phyloP scores from a whole-genome alignment of 1,139 yeast genomes.

The Tardiomyces digboiensis region DNA sequence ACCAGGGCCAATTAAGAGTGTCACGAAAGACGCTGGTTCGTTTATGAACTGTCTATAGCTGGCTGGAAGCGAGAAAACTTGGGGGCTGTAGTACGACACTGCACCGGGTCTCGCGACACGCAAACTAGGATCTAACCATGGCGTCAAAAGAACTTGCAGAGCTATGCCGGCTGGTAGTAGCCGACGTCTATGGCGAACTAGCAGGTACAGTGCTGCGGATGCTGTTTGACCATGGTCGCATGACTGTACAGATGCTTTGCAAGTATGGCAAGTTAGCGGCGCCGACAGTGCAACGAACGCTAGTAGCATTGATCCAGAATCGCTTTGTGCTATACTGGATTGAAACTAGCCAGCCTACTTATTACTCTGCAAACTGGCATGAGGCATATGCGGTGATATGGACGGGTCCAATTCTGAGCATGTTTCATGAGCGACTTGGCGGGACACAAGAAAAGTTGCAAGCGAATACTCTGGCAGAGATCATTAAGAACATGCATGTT shows the following conservation, averaged over 20 bases:
- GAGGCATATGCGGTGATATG: constrained; percentile 60
- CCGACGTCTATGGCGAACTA: constrained; percentile 28
- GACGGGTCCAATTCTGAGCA: constrained; percentile 64
- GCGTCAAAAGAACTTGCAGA: constrained; percentile 26
- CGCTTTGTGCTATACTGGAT: constrained; percentile 32
- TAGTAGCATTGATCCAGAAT: constrained; percentile 32
- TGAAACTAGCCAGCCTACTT: constrained; percentile 15
- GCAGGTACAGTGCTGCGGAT: constrained; percentile 27
- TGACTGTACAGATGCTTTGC: constrained; percentile 23
- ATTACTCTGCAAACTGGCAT: constrained; percentile 52
- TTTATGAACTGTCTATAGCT: not conserved
- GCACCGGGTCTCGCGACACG: not conserved
- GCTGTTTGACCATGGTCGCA: constrained; percentile 28
- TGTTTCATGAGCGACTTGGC: constrained; percentile 37
- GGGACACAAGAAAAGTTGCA: constrained; percentile 9
- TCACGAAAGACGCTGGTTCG: no score
- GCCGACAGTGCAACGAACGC: constrained; percentile 26
- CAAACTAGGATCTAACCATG: constrained; percentile 10
- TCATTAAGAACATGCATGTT: constrained; percentile 60
- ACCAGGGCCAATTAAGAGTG: not conserved
- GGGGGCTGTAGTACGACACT: not conserved
- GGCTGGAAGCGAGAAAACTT: not conserved
- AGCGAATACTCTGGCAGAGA: constrained; percentile 41
- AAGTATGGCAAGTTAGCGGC: constrained; percentile 20
- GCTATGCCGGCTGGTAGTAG: constrained; percentile 24